Percentiles rank a stretch among this genome's conserved stretches.
phyloP scores from a whole-genome alignment of 2,329 filamentous ascomycete species.

The Epichloe glyceriae region DNA sequence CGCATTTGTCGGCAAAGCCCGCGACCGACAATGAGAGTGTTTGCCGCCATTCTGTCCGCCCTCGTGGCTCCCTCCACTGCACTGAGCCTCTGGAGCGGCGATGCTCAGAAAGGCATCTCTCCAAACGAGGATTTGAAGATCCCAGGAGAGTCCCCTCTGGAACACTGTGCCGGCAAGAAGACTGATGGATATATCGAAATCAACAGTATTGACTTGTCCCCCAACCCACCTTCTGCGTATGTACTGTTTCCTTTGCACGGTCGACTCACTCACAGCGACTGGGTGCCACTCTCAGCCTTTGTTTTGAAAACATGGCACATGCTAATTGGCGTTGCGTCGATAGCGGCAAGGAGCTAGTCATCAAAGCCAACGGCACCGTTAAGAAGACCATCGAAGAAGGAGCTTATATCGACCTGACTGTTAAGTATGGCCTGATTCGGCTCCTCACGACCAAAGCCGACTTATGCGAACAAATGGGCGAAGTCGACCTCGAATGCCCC shows the following conservation, averaged over 20 bases:
- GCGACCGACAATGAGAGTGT: conserved; percentile 20
- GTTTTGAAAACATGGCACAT: not conserved
- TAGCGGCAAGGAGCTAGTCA: conserved; percentile 66
- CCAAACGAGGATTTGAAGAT: conserved; percentile 48
- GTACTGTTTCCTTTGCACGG: not conserved
- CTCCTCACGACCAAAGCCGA: conserved; percentile 71
- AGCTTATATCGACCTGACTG: conserved; percentile 67
- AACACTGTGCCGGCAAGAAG: conserved; percentile 59
- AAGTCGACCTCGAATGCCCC: conserved; percentile 83
- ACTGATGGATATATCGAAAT: conserved; percentile 60
- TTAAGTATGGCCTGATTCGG: conserved; percentile 90
- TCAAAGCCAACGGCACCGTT: conserved; percentile 68
- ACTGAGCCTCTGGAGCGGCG: conserved; percentile 27
- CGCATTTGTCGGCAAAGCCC: not conserved
- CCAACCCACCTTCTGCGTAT: conserved; percentile 81
- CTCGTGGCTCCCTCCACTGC: conserved; percentile 32
- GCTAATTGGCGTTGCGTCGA: conserved; percentile 12
- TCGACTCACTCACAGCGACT: not conserved
- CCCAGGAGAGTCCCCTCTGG: conserved; percentile 73
- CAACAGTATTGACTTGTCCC: conserved; percentile 63
- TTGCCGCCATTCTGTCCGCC: conserved; percentile 32
- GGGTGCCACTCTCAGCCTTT: not conserved
- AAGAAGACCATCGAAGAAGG: conserved; percentile 60
- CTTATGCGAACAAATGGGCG: conserved; percentile 77
- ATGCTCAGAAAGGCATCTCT: conserved; percentile 22